phyloP scores from a whole-genome alignment of 148 eudicot genomes.

The Bassia scoparia region DNA sequence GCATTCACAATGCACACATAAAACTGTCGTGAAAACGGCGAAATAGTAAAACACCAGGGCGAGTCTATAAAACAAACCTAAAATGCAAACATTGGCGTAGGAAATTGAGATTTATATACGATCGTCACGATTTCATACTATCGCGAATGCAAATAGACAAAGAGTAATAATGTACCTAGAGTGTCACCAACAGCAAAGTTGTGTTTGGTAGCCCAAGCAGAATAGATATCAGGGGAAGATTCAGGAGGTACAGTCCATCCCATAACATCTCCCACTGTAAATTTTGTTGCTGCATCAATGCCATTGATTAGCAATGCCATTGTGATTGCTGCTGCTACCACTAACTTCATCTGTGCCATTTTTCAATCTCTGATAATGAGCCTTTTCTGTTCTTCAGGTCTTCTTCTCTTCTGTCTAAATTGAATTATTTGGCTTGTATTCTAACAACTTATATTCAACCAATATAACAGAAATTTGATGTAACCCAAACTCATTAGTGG shows the following conservation, averaged over 20 bases:
- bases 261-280: slow-evolving; percentile 22
- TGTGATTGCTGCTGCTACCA: slow-evolving; percentile 2
- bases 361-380: background rate
- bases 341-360: background rate
- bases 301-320: background rate
- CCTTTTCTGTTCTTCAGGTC: slow-evolving; percentile 11
- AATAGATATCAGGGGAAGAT: slow-evolving; percentile 5
- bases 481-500: no score
- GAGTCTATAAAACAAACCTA: no score
- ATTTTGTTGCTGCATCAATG: background rate
- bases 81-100: no score
- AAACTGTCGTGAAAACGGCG: no score
- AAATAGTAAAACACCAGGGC: no score
- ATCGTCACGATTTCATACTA: no score
- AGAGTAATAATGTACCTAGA: slow-evolving; percentile 15
- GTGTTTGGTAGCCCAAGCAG: slow-evolving; percentile 31
- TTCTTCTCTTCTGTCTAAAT: background rate
- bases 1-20: background rate
- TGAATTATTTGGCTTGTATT: background rate
- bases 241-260: slow-evolving; percentile 30
- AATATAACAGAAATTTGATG: no score
- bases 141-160: no score
- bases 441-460: background rate
- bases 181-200: slow-evolving; percentile 29
- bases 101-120: no score